Base-by-base conservation (phyloP, 2,329 filamentous ascomycete genomes). In the Calonectria pauciramosa region DNA sequence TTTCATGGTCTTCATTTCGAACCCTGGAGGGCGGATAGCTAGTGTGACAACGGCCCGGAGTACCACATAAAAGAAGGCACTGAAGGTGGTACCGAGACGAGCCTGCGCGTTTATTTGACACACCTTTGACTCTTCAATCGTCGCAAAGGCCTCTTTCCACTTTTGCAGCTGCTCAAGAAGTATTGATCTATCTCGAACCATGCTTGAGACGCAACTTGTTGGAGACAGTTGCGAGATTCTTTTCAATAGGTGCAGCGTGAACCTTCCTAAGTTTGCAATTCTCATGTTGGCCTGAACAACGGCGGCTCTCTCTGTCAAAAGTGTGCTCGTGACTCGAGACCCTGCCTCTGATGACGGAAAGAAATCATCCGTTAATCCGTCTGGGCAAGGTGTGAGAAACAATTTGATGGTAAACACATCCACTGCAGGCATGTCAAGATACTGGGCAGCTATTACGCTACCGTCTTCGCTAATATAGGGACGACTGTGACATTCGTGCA, bases 361-460 rank as follows among this genome's bases (percentile, higher is more conserved):
- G 13, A 52, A 52, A 30, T 18, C 49, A 30, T 52, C 26, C 5
- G 49, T 52, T 13, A 52, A 52, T 13, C 49, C 49, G 49, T 52
- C 5, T 7, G 49, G 49, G 5, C 49, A 52, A 4, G 49, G 49
- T 1, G 49, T 52, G 49, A 52, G 49, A 36, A 72, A 72, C 20
- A 72, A 65, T 34, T 72, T 72, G 38, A 72, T 68, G 34, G 54
- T 66, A 26, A 72, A 72, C 6, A 20, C 65, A 34, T 72, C 70
- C 7, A 72, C 52, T 30, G 56, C 52, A 34, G 70, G 70, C 36
- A 72, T 52, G 20, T 36, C 44, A 10, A 23, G 23, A 6, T 47
- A 51, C 14, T 47, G 20, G 20, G 64, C 44, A 11, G 65, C 52
- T 26, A 72, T 54, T 18, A 72, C 28, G 32, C 52, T 38, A 26